Evolutionary conservation across 768 basidiomycete genomes (phyloP).

Genomic region (Rubroboletus pulcherrimus): DNA sequence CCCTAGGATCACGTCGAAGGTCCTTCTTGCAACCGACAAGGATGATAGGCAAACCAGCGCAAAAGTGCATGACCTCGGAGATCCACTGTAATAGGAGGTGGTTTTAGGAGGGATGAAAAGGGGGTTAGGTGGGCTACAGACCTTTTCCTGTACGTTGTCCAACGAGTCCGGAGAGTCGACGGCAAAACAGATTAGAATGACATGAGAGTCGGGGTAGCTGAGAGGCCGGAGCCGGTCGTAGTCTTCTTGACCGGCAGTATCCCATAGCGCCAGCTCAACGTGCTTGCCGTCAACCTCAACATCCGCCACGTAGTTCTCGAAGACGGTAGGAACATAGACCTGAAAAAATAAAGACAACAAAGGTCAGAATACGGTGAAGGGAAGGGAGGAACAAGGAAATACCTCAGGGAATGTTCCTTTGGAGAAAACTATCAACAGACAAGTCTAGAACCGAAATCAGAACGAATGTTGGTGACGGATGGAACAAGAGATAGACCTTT

Average conservation of each 20-base stretch:
- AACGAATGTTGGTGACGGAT: slow-evolving; percentile 9
- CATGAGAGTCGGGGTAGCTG: slow-evolving; percentile 98
- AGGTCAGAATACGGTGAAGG: background rate
- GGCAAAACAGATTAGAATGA: slow-evolving; percentile 99
- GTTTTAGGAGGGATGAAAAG: slow-evolving; percentile 6
- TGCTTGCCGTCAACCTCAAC: slow-evolving; percentile 98
- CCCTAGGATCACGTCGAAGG: slow-evolving; percentile 86
- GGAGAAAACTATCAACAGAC: slow-evolving; percentile 92
- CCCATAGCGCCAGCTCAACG: slow-evolving; percentile 98
- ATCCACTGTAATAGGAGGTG: slow-evolving; percentile 70
- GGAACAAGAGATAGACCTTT: slow-evolving; percentile 54
- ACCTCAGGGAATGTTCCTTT: slow-evolving; percentile 97
- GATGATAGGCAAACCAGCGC: slow-evolving; percentile 89
- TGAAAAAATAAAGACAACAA: slow-evolving; percentile 28
- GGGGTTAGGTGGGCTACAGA: slow-evolving; percentile 34
- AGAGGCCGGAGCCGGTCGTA: slow-evolving; percentile 98
- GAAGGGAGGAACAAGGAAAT: background rate
- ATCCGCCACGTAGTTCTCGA: slow-evolving; percentile 99
- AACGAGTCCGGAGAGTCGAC: slow-evolving; percentile 97
- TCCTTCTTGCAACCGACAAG: slow-evolving; percentile 99
- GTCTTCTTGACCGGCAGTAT: slow-evolving; percentile 99
- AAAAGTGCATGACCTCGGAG: slow-evolving; percentile 98
- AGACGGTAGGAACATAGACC: slow-evolving; percentile 99
- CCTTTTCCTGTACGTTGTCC: slow-evolving; percentile 99
- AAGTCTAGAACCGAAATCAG: slow-evolving; percentile 54